Conservation (phyloP, 306 rosid genomes). For the Cicer chorassanicum region DNA sequence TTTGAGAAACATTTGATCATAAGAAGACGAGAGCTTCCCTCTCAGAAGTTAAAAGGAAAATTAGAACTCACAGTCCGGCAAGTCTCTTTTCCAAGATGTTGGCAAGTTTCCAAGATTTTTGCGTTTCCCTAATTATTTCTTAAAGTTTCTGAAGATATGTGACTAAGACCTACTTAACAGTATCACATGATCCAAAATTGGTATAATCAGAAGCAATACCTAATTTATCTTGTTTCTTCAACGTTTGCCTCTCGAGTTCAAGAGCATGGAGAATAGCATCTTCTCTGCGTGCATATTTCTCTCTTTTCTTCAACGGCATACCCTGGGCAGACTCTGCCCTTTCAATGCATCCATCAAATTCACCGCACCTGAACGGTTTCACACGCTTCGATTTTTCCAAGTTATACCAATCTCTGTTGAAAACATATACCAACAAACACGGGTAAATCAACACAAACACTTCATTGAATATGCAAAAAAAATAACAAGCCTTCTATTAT, state of each 20-base stretch:
- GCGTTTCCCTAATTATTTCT: constrained; percentile 50
- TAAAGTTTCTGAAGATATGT: constrained; percentile 48
- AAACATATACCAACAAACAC: constrained; percentile 42
- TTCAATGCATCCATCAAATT: constrained; percentile 92
- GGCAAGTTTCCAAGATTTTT: constrained; percentile 20
- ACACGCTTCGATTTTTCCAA: constrained; percentile 98
- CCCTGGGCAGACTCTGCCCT: constrained; percentile 89
- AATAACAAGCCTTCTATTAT: background rate
- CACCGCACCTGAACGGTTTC: constrained; percentile 91
- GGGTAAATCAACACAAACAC: constrained; percentile 28
- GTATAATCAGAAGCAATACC: constrained; percentile 55
- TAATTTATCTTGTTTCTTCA: constrained; percentile 66
- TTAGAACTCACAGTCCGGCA: constrained; percentile 62
- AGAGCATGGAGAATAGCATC: constrained; percentile 98
- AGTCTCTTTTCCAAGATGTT: constrained; percentile 57
- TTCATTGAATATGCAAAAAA: constrained; percentile 1
- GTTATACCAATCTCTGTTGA: constrained; percentile 91
- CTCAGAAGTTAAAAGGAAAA: constrained; percentile 53
- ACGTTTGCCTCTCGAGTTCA: constrained; percentile 77
- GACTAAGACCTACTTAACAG: constrained; percentile 50
- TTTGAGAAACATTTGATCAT: constrained; percentile 56
- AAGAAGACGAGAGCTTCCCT: constrained; percentile 50
- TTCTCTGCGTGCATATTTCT: constrained; percentile 97
- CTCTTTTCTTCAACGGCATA: constrained; percentile 93
- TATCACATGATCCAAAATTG: constrained; percentile 50